Conservation (phyloP, 2,329 filamentous ascomycete genomes). For the Penicillium hordei region DNA sequence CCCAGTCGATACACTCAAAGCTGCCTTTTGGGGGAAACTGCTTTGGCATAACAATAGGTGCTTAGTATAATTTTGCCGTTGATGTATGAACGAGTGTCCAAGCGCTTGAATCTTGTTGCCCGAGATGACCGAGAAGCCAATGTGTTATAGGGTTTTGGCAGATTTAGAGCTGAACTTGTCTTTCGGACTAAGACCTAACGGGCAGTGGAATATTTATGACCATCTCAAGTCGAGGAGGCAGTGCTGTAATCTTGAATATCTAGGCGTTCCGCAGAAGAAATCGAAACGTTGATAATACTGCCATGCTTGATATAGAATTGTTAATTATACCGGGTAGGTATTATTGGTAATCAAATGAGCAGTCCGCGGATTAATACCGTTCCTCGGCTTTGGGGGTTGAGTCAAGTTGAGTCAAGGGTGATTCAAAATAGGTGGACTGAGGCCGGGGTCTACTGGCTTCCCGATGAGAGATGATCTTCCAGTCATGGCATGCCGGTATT, state of each 20-base stretch:
- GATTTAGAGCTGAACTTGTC: constrained; percentile 4
- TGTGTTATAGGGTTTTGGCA: constrained; percentile 10
- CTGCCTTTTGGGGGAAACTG: constrained; percentile 4
- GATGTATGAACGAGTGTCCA: neutral
- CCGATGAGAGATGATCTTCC: constrained; percentile 12
- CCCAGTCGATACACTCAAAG: constrained; percentile 12
- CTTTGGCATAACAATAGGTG: constrained; percentile 15
- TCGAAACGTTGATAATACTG: constrained; percentile 16
- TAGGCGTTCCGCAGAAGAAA: constrained; percentile 18
- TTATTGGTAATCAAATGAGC: neutral
- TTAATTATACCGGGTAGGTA: constrained; percentile 1
- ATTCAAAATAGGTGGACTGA: constrained; percentile 13
- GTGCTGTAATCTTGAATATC: constrained; percentile 14
- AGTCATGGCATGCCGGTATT: neutral
- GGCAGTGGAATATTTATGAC: constrained; percentile 2
- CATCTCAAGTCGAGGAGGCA: constrained; percentile 13
- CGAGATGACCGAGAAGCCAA: neutral
- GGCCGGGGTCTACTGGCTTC: constrained; percentile 6
- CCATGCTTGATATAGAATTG: constrained; percentile 6
- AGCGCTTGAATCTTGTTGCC: neutral
- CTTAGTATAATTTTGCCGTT: constrained; percentile 1
- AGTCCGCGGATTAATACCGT: neutral
- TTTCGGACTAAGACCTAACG: neutral
- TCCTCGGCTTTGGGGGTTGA: neutral
- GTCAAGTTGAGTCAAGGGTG: constrained; percentile 12